A percentile compares a stretch with the other conserved stretches of the same genome.
phyloP scores from a whole-genome alignment of 1,284 basidiomycete species.

The Mrakiaceae sp. region DNA sequence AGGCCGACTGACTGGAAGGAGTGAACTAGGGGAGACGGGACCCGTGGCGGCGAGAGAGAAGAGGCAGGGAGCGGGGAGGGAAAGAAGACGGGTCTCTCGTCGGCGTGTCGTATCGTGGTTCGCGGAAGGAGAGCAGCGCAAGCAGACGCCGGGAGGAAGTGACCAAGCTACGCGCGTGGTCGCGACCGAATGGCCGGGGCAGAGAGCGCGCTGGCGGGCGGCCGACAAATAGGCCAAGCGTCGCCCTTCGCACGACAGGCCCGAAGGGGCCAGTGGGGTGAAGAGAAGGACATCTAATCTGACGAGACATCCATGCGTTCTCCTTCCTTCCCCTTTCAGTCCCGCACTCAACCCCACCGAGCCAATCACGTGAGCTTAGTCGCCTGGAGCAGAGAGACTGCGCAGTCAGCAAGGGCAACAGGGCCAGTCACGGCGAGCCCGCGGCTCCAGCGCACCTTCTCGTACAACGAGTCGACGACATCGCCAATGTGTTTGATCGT shows the following conservation, averaged over 20 bases:
- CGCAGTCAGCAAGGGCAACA: background rate
- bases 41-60: no score
- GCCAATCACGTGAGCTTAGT: conserved; percentile 1
- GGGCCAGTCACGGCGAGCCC: background rate
- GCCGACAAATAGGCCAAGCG: background rate
- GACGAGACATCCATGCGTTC: background rate
- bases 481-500: conserved; percentile 82
- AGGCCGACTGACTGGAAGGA: no score
- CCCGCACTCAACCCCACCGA: background rate
- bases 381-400: background rate
- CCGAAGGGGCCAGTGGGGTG: no score
- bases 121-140: no score
- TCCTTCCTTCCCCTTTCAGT: background rate
- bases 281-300: no score
- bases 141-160: no score
- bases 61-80: no score
- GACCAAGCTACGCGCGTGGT: no score
- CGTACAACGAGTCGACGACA: conserved; percentile 82
- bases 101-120: no score
- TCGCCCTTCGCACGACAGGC: background rate
- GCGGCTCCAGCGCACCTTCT: conserved; percentile 47
- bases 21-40: no score
- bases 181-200: background rate
- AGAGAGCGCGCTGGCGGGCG: background rate
- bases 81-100: no score